These are phyloP conservation scores for Apiotrichum akiyoshidainum DNA, from an alignment of 1,284 basidiomycete genomes.

Conservation along the genomic window DNA sequence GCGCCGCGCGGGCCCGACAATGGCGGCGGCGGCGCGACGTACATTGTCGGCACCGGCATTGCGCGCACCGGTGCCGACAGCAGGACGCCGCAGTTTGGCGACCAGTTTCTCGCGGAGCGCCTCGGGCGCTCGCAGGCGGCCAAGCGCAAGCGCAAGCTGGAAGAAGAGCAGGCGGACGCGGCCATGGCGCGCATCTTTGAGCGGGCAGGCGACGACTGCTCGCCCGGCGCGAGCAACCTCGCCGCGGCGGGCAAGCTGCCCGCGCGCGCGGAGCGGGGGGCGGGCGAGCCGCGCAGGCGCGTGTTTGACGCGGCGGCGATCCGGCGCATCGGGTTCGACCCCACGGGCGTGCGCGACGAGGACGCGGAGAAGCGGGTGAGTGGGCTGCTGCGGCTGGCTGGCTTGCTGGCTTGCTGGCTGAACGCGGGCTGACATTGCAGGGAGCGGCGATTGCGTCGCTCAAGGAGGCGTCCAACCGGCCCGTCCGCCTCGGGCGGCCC, in stretches of 20 bases:
- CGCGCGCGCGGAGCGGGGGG: slow-evolving; percentile 34
- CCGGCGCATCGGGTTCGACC: slow-evolving; percentile 49
- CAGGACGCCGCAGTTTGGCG: slow-evolving; percentile 33
- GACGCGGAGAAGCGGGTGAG: slow-evolving; percentile 29
- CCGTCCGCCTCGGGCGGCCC: slow-evolving; percentile 1
- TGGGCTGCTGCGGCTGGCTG: not conserved
- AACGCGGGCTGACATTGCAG: slow-evolving; percentile 12
- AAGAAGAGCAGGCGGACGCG: slow-evolving; percentile 60
- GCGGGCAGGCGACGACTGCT: slow-evolving; percentile 30
- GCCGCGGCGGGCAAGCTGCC: slow-evolving; percentile 54
- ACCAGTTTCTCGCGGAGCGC: slow-evolving; percentile 60
- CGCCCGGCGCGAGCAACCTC: slow-evolving; percentile 43
- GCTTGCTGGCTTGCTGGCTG: no score
- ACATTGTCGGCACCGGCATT: slow-evolving; percentile 65
- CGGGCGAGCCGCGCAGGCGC: slow-evolving; percentile 30
- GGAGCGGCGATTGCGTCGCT: slow-evolving; percentile 20
- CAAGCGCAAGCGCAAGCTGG: slow-evolving; percentile 62
- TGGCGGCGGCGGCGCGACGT: slow-evolving; percentile 61
- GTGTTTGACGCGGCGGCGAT: slow-evolving; percentile 45
- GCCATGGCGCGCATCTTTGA: slow-evolving; percentile 60
- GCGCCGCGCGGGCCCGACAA: slow-evolving; percentile 31
- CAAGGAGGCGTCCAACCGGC: slow-evolving; percentile 11
- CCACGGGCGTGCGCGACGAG: slow-evolving; percentile 21
- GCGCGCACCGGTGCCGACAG: slow-evolving; percentile 51
- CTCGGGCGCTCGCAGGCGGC: slow-evolving; percentile 64